Base-by-base conservation (phyloP, 1,284 basidiomycete species). In the Mycena citricolor region DNA sequence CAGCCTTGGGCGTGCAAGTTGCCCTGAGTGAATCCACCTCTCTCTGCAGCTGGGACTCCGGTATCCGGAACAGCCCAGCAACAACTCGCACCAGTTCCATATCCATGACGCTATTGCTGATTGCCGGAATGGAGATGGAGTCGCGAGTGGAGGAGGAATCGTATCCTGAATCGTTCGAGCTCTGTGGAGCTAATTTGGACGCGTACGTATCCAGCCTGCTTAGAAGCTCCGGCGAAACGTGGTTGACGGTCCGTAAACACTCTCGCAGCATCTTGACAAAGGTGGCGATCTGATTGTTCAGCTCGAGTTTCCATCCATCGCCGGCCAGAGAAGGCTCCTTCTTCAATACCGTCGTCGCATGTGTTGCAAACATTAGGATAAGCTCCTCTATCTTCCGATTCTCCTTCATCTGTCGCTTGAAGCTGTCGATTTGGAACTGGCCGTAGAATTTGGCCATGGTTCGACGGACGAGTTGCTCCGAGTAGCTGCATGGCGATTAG, bases 311-410 rank as follows among this genome's bases (percentile, higher is more conserved):
- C 93, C 94, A 97, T 11, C 82, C 86, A 34, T 97, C 92, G 14
- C 77, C 83, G 8, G 77, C 71, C n/a, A 84, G 73, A 21, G 77
- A 74, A 4, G 83, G 80, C 59, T 84, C 90, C 66, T 97, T 95
- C 74, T 84, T 86, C 44, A 95, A 73, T 5, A 90, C 80, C 17
- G 79, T 77, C 1, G 90, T 92, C 4, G 93, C 89, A 32, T 92
- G 84, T 2, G 94, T 90, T 12, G 94, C 94, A 59, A 97, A 98
- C 74, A 90, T 87, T 39, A 99, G 76, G 51, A 99, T 95, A 47
- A 99, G 82, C 54, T 97, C 94, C 66, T 99, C 97, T 41, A 98
- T 89, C 70, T 95, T 97, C 35, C 97, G 78, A 59, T 93, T 94
- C 64, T 97, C 94, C 63, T 93, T 92, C 79, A 98, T 86, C 59